Percentiles rank a stretch among this genome's conserved stretches.
phyloP scores from a whole-genome alignment of 441 rosid genomes.

The Aquilaria agallochum region DNA sequence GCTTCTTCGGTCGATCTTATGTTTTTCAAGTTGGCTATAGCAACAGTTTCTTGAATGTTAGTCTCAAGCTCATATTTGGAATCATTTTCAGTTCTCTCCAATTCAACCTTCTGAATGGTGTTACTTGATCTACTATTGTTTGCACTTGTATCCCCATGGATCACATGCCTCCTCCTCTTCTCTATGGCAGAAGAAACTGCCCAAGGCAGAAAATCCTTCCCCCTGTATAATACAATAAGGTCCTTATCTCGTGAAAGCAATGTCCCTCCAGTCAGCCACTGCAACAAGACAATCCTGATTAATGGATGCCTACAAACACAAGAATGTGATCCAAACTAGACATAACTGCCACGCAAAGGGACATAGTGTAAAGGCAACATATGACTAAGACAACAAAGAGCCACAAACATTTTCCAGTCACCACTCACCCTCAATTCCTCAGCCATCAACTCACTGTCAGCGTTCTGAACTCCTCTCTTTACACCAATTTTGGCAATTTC shows the following conservation, averaged over 20 bases:
- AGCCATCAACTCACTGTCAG: slow-evolving; percentile 83
- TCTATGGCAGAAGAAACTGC: slow-evolving; percentile 88
- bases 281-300: slow-evolving; percentile 29
- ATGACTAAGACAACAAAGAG: neutral
- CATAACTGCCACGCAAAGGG: neutral
- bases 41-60: slow-evolving; percentile 20
- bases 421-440: slow-evolving; percentile 82
- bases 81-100: slow-evolving; percentile 15
- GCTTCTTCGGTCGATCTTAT: slow-evolving; percentile 44
- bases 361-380: slow-evolving; percentile 2
- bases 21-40: slow-evolving; percentile 29
- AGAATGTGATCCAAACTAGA: no score
- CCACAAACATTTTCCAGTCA: neutral
- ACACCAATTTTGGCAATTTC: slow-evolving; percentile 94
- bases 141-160: slow-evolving; percentile 28
- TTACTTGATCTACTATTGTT: slow-evolving; percentile 20
- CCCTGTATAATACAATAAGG: slow-evolving; percentile 83
- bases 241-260: slow-evolving; percentile 86
- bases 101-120: slow-evolving; percentile 21
- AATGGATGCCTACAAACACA: slow-evolving; percentile 3
- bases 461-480: slow-evolving; percentile 88
- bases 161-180: slow-evolving; percentile 58
- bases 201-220: slow-evolving; percentile 93
- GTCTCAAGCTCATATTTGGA: slow-evolving; percentile 22
- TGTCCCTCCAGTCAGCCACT: slow-evolving; percentile 93